Base-by-base conservation (phyloP, 2,329 filamentous ascomycete species). In the Colletotrichum sp. region DNA sequence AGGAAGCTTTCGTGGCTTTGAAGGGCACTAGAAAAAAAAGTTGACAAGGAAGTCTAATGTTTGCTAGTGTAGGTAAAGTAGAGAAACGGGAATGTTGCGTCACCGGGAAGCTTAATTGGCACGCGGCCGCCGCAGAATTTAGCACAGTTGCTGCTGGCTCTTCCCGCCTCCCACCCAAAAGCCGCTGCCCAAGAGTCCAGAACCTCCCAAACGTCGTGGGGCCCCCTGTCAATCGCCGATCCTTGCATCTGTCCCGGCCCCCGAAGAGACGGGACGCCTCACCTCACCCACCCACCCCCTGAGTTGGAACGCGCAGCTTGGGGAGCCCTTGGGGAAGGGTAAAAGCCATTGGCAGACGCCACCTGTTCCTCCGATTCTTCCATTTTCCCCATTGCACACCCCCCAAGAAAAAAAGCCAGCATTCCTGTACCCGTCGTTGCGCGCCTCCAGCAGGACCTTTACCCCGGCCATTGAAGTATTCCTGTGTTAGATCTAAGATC, bases 101-200 rank as follows among this genome's bases (percentile, higher is more conserved):
- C 74, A 76, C 74, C 64, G 48, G n/a, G 58, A 34, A 75, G 73
- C 69, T 75, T 75, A 64, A 74, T 74, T 69, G 48, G 58, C 74
- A 65, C 30, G 70, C 68, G 22, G 56, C 16, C 16, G 39, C 62
- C 62, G 39, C 39, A 36, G 62, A 62, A 48, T 25, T 27, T 66
- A 25, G 39, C 43, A 52, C 43, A 22, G n/a, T n/a, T 52, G 43
- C n/a, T 52, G 43, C 43, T 52, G 43, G 43, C 43, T 28, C 61
- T 39, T 25, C 39, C 62, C 25, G 18, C 39, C 36, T 27, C 62
- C 34, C 39, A 43, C 39, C 39, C 39, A 0, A 43, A 43, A 43
- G 18, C 0, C 39, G 39, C 16, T 43, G 25, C 66, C 66, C 66
- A 27, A 48, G 34, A 70, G 65, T 56, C 73, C 58, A 65, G 64